phyloP scores from a whole-genome alignment of 768 basidiomycete species.

The Leccinum subgranulosum region DNA sequence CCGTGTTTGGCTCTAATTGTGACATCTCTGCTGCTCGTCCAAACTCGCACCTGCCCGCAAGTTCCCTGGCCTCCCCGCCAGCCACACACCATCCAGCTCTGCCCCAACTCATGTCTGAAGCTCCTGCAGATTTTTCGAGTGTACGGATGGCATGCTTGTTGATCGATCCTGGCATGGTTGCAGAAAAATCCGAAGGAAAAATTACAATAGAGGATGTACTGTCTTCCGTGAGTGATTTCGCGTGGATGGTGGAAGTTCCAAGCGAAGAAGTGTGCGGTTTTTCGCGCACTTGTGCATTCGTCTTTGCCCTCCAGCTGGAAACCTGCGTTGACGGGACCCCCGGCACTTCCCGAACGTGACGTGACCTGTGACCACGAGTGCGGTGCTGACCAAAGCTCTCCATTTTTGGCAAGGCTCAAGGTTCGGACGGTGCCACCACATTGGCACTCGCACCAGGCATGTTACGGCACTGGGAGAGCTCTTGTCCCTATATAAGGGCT shows the following conservation, averaged over 20 bases:
- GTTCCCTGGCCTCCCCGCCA: conserved; percentile 19
- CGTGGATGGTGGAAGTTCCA: conserved; percentile 32
- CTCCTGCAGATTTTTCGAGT: not conserved
- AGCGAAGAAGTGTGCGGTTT: conserved; percentile 29
- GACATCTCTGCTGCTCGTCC: conserved; percentile 18
- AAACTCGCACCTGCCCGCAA: conserved; percentile 22
- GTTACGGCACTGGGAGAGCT: conserved; percentile 22
- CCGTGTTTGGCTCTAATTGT: conserved; percentile 23
- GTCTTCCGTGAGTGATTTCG: conserved; percentile 10
- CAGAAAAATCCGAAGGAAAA: conserved; percentile 10
- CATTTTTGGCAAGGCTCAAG: conserved; percentile 17
- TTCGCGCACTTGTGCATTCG: conserved; percentile 21
- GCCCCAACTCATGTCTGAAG: not conserved
- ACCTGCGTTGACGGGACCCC: conserved; percentile 16
- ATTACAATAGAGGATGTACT: not conserved
- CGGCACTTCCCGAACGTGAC: conserved; percentile 28
- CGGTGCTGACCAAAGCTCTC: conserved; percentile 18
- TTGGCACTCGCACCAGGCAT: not conserved
- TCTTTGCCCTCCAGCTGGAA: conserved; percentile 21
- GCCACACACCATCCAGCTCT: conserved; percentile 8
- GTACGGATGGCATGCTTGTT: not conserved
- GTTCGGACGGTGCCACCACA: not conserved
- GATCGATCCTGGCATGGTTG: not conserved
- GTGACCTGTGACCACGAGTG: conserved; percentile 18
- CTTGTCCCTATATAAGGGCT: conserved; percentile 18